These are phyloP conservation scores for Acorus gramineus DNA, from an alignment of 106 monocot species.

Conservation along the genomic window DNA sequence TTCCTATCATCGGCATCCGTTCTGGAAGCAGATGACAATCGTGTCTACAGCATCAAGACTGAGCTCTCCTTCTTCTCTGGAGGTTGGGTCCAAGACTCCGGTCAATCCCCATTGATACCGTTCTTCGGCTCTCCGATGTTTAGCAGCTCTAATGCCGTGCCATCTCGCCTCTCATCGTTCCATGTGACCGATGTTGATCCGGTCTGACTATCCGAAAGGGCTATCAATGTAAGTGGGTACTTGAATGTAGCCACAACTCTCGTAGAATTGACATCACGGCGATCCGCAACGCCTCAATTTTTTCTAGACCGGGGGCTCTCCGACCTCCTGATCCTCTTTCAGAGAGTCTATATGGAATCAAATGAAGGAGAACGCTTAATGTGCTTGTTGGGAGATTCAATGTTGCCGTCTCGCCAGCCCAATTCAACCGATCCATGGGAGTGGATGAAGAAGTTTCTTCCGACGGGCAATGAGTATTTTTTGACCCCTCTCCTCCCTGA, in stretches of 20 bases:
- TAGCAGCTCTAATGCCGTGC: constrained; percentile 4
- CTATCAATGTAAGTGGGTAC: constrained; percentile 44
- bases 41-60: constrained; percentile 6
- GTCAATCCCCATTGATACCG: constrained; percentile 40
- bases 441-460: constrained; percentile 15
- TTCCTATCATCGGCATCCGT: constrained; percentile 29
- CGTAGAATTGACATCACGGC: constrained; percentile 19
- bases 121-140: constrained; percentile 19
- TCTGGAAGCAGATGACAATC: constrained; percentile 16
- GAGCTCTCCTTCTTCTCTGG: constrained; percentile 46
- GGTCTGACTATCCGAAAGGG: constrained; percentile 1
- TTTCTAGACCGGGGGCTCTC: constrained; percentile 38
- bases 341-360: constrained; percentile 53
- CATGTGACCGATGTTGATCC: constrained; percentile 31
- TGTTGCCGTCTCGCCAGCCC: constrained; percentile 26
- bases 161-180: constrained; percentile 19
- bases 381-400: constrained; percentile 46
- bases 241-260: constrained; percentile 23
- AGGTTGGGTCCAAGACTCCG: constrained; percentile 41
- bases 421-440: constrained; percentile 21
- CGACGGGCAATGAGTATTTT: neutral
- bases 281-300: constrained; percentile 1
- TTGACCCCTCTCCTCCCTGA: constrained; percentile 22
- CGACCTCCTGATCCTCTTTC: constrained; percentile 30
- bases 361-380: constrained; percentile 43